A percentile compares a stretch with the other conserved stretches of the same genome.
Evolutionary conservation across 2,329 filamentous ascomycete species (phyloP).

Genomic region (Clarireedia paspali): DNA sequence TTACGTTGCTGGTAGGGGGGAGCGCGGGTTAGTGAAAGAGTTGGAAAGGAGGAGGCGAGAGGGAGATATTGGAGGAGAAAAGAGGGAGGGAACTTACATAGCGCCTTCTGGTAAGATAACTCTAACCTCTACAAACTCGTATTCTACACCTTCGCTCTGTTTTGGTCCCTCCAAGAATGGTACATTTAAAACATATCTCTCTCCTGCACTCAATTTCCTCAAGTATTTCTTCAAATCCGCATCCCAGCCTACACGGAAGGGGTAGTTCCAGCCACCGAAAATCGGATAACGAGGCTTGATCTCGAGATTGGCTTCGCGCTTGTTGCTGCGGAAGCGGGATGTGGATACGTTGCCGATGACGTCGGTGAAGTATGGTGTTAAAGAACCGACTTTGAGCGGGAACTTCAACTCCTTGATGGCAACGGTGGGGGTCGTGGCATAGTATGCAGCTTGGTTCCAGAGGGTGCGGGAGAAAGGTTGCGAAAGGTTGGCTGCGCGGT

Average conservation of each 20-base stretch:
- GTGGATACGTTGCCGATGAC: constrained; percentile 97
- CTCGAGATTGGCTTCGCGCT: constrained; percentile 75
- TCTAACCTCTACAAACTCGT: constrained; percentile 70
- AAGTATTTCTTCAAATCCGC: constrained; percentile 72
- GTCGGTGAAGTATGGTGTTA: constrained; percentile 90
- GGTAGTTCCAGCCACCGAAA: constrained; percentile 97
- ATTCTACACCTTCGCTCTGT: constrained; percentile 77
- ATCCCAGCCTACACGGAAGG: constrained; percentile 95
- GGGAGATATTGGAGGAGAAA: constrained; percentile 19
- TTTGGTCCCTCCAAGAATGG: constrained; percentile 92
- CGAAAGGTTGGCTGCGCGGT: constrained; percentile 74
- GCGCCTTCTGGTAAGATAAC: constrained; percentile 89
- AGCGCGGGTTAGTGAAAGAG: constrained; percentile 34
- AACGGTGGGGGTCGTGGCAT: constrained; percentile 59
- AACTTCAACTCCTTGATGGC: constrained; percentile 79
- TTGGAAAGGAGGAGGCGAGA: constrained; percentile 35
- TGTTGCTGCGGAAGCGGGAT: constrained; percentile 72
- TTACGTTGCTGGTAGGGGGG: constrained; percentile 56
- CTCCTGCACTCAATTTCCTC: constrained; percentile 50
- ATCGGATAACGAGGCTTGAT: constrained; percentile 92
- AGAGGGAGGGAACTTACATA: constrained; percentile 50
- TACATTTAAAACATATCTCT: constrained; percentile 79
- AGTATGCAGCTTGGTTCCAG: constrained; percentile 66
- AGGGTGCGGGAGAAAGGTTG: constrained; percentile 68
- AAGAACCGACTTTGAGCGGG: constrained; percentile 69